Conservation (phyloP, 148 eudicot genomes). For the Polygonum maritimum region DNA sequence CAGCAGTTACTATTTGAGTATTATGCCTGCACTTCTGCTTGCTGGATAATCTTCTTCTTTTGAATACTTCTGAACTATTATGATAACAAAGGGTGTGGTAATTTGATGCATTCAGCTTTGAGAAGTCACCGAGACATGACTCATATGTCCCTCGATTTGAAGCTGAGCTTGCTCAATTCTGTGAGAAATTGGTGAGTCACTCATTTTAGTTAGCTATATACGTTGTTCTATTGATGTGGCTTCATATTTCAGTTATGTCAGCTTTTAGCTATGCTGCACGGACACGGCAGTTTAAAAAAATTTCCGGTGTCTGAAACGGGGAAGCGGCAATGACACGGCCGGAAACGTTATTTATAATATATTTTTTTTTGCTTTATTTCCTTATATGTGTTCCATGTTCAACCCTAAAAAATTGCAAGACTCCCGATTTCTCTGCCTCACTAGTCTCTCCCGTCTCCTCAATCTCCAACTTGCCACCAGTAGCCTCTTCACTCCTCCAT, state of each 20-base stretch:
- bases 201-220: neutral
- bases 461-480: too few species aligned
- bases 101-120: slow-evolving; percentile 53
- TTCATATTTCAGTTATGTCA: neutral
- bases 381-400: too few species aligned
- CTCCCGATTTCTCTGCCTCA: too few species aligned
- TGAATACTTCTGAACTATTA: neutral
- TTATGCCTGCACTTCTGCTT: neutral
- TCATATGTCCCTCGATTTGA: slow-evolving; percentile 81
- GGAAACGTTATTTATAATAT: too few species aligned
- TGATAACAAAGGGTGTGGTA: neutral
- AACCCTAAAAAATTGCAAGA: too few species aligned
- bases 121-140: slow-evolving; percentile 83
- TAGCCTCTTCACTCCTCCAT: too few species aligned
- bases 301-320: too few species aligned
- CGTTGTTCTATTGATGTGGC: neutral
- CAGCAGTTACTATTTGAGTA: neutral
- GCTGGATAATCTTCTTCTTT: neutral
- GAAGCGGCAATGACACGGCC: too few species aligned
- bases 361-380: too few species aligned
- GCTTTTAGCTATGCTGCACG: too few species aligned
- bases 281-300: too few species aligned
- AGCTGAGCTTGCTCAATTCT: slow-evolving; percentile 82
- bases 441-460: too few species aligned
- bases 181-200: slow-evolving; percentile 80